Conservation (phyloP, 2,329 filamentous ascomycete species). For the Pseudonectria buxi region DNA sequence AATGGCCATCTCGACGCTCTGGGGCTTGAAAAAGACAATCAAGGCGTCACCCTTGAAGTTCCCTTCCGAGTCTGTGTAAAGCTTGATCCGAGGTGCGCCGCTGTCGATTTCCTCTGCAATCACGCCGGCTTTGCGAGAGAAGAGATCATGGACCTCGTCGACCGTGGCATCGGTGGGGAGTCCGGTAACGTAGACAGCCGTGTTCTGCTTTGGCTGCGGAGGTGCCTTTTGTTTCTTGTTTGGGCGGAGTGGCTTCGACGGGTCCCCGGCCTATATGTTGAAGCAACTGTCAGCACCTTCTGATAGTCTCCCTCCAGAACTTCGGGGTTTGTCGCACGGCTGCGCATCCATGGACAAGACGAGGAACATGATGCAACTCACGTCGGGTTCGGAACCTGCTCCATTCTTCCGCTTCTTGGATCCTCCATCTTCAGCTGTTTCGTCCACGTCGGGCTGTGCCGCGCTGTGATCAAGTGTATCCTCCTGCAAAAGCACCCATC, state of each 20-base stretch:
- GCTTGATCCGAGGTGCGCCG: conserved; percentile 80
- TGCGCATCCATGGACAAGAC: background rate
- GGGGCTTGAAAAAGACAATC: conserved; percentile 89
- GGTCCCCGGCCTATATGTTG: conserved; percentile 15
- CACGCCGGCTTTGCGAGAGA: conserved; percentile 78
- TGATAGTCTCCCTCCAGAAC: background rate
- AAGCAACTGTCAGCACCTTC: conserved; percentile 6
- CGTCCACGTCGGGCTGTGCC: conserved; percentile 28
- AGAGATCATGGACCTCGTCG: conserved; percentile 75
- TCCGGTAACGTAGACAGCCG: conserved; percentile 85
- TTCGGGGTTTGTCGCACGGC: too few relatives aligned
- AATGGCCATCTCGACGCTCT: conserved; percentile 83
- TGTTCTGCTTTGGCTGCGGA: conserved; percentile 61
- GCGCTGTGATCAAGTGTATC: conserved; percentile 32
- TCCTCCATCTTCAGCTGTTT: conserved; percentile 17
- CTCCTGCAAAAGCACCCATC: conserved; percentile 66
- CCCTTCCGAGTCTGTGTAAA: conserved; percentile 77
- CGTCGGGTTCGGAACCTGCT: conserved; percentile 33
- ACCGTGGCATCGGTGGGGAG: conserved; percentile 73
- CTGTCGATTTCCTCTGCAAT: conserved; percentile 93
- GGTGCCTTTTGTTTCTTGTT: conserved; percentile 42
- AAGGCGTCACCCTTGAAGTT: conserved; percentile 91
- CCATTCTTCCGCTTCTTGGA: conserved; percentile 39
- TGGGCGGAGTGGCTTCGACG: conserved; percentile 33
- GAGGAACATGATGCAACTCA: conserved; percentile 23